Evolutionary conservation across 345 rosid species (phyloP).

Genomic region (Citrus hindsii): DNA sequence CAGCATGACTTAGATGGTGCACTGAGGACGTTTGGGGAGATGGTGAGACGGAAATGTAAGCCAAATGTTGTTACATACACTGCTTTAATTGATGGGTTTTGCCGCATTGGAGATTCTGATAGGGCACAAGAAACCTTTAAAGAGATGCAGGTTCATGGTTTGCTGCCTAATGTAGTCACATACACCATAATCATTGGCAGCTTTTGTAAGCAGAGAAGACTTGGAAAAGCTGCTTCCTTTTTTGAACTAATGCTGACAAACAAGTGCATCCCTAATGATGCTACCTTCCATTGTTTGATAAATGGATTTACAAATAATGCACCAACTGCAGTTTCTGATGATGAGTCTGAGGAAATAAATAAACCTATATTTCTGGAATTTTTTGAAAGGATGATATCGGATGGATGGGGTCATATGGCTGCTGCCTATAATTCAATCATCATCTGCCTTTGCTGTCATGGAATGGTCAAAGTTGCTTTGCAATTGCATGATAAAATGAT

Average conservation of each 20-base stretch:
- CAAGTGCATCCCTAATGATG: conserved; percentile 66
- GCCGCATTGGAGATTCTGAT: conserved; percentile 45
- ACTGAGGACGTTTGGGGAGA: conserved; percentile 46
- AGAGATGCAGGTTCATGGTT: conserved; percentile 54
- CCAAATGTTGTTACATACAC: conserved; percentile 81
- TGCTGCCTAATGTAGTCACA: conserved; percentile 76
- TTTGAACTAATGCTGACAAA: conserved; percentile 73
- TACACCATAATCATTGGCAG: conserved; percentile 65
- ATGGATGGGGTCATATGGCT: conserved; percentile 49
- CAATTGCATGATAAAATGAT: conserved; percentile 47
- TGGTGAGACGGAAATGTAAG: conserved; percentile 58
- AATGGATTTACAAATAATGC: conserved; percentile 54
- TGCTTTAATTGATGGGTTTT: conserved; percentile 71
- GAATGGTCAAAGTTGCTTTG: conserved; percentile 66
- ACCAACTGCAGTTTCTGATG: conserved; percentile 12
- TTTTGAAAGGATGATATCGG: conserved; percentile 52
- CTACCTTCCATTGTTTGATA: conserved; percentile 61
- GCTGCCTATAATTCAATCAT: conserved; percentile 67
- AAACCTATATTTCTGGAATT: conserved; percentile 43
- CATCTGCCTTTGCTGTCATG: conserved; percentile 55
- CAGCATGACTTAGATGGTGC: conserved; percentile 65
- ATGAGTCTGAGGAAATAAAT: conserved; percentile 24
- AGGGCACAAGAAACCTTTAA: conserved; percentile 57
- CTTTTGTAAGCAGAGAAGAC: conserved; percentile 59
- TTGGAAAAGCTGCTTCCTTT: conserved; percentile 54